These are phyloP conservation scores for Eucalyptus regnans DNA, from an alignment of 345 rosid species.

Conservation along the genomic window DNA sequence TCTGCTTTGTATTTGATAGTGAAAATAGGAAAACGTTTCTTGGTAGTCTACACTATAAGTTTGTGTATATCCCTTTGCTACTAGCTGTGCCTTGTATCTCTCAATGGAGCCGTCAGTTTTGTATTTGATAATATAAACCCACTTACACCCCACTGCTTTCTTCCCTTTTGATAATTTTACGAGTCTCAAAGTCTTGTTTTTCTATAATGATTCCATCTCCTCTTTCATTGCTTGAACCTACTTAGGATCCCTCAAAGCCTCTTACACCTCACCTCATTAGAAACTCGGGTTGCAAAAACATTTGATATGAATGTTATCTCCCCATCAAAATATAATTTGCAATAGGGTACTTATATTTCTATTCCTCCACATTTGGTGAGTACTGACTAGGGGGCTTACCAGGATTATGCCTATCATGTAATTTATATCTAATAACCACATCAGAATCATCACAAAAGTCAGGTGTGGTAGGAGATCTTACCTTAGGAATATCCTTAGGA, in stretches of 20 bases:
- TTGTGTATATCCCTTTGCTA: too few relatives aligned
- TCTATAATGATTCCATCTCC: background rate
- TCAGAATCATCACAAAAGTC: background rate
- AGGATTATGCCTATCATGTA: fast-evolving
- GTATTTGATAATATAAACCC: background rate
- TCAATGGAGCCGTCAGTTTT: too few relatives aligned
- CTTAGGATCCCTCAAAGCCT: background rate
- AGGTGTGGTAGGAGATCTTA: background rate
- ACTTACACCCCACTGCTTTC: background rate
- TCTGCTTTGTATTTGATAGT: background rate
- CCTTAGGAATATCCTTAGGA: fast-evolving
- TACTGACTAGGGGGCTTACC: background rate
- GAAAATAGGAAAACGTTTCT: background rate
- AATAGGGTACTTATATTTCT: background rate
- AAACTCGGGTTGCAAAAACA: background rate
- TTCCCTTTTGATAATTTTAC: background rate
- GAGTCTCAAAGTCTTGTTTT: background rate
- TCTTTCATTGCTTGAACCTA: background rate
- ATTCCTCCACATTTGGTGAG: background rate
- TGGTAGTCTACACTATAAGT: too few relatives aligned
- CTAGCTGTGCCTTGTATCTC: too few relatives aligned
- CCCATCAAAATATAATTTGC: background rate
- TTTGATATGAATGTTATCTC: background rate
- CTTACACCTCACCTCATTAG: background rate
- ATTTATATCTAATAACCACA: background rate